Conservation (phyloP, 257 asterid genomes). For the Jasminum sambac region DNA sequence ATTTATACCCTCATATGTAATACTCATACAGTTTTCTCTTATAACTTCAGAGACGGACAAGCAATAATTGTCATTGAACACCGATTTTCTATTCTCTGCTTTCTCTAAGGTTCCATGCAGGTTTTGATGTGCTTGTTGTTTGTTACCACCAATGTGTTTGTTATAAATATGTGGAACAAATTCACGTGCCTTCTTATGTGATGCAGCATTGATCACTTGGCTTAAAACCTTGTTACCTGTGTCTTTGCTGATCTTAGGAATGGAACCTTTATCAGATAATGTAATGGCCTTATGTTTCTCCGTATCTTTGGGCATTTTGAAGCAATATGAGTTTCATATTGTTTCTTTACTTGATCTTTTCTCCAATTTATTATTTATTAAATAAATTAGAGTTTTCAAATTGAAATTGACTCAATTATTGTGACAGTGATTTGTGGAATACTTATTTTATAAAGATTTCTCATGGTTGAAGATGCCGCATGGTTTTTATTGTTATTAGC, state of each 20-base stretch:
- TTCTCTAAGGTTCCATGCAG: neutral
- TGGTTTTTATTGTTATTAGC: neutral
- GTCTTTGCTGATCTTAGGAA: neutral
- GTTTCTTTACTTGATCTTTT: neutral
- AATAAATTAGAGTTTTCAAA: neutral
- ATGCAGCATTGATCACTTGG: neutral
- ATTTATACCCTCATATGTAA: neutral
- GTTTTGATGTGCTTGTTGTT: neutral
- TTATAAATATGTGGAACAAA: too few relatives aligned
- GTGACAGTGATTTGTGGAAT: neutral
- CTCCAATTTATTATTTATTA: neutral
- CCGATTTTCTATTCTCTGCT: neutral
- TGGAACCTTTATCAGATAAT: neutral
- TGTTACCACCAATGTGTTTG: neutral
- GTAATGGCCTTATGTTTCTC: neutral
- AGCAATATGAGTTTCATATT: neutral
- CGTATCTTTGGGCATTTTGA: neutral
- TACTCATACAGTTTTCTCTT: neutral
- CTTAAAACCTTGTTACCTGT: neutral
- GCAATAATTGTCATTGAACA: neutral
- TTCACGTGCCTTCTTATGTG: neutral
- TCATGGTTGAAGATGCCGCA: neutral
- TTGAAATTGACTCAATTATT: neutral
- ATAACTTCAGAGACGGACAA: neutral
- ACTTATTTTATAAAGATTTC: neutral